phyloP scores from a whole-genome alignment of 257 asterid genomes.

The Verbena officinalis region DNA sequence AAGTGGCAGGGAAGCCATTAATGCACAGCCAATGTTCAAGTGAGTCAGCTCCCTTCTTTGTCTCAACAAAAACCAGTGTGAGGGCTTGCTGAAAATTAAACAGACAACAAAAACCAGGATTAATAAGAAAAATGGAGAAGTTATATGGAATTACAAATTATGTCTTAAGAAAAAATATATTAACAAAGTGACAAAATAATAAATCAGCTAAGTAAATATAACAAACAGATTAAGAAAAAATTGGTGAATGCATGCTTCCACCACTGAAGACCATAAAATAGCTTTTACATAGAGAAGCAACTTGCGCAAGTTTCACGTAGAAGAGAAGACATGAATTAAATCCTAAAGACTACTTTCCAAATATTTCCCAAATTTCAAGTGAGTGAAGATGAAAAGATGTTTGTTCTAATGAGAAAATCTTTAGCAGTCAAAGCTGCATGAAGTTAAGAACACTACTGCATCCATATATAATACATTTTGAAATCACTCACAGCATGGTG shows the following conservation, averaged over 20 bases:
- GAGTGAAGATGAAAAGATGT: conserved; percentile 5
- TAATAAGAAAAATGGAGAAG: conserved; percentile 8
- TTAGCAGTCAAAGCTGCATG: background rate
- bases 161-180: background rate
- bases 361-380: conserved; percentile 6
- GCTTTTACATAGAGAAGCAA: conserved; percentile 11
- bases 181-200: background rate
- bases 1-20: conserved; percentile 86
- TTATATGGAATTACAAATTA: background rate
- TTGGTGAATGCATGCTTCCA: background rate
- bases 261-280: conserved; percentile 8
- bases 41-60: conserved; percentile 95
- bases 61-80: conserved; percentile 90
- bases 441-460: background rate
- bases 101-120: conserved; percentile 26
- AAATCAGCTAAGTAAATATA: background rate
- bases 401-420: conserved; percentile 6
- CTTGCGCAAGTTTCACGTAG: background rate
- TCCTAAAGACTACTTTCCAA: background rate
- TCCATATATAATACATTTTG: conserved; percentile 1
- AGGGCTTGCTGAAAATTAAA: conserved; percentile 70
- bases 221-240: background rate
- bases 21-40: conserved; percentile 90
- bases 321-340: background rate
- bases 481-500: conserved; percentile 4